Base-by-base conservation (phyloP, 2,329 filamentous ascomycete species). In the Byssoonygena ceratinophila region DNA sequence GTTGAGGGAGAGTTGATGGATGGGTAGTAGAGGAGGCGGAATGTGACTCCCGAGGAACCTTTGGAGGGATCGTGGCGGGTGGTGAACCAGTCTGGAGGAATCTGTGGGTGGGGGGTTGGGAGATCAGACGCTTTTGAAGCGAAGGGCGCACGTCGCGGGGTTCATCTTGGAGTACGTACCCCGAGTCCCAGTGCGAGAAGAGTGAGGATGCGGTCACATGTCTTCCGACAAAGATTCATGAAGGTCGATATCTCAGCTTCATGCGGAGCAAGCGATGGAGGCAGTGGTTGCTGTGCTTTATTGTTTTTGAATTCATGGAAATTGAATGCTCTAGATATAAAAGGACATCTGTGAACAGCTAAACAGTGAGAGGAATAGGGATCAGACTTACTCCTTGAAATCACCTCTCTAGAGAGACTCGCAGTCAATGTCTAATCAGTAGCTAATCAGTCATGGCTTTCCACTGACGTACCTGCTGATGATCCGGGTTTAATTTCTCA, bases 401-500 rank as follows among this genome's bases (percentile, higher is more conserved):
- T 95, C 89, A 14, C 87, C 87, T 29, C 82, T 75, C 83, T 88
- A 58, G 34, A 31, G 25, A 11, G 1, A 29, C 23, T 12, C 2
- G 8, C 16, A 25, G 31, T 18, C 37, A n/a, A 36, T 16, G 44
- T 14, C 9, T 23, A 37, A n/a, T 11, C 9, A 20, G 5, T 48
- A 62, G 51, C n/a, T 43, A n/a, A 16, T 25, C 11, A 16, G 12
- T 23, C 14, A n/a, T n/a, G 4, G 11, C 27, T 31, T 22, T n/a
- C 9, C 16, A 12, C 18, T 1, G 6, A 66, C 71, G 62, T 74
- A 85, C 86, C 68, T 82, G 81, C 67, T 96, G 89, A 52, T 82
- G 81, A 59, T 82, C 81, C 2, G 90, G 88, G 65, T 97, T 91
- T 9, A 97, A 73, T 0, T 84, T 91, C 71, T 98, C 91, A 11